Base-by-base conservation (phyloP, 176 grass and related monocot species). In the Alloteropsis semialata region DNA sequence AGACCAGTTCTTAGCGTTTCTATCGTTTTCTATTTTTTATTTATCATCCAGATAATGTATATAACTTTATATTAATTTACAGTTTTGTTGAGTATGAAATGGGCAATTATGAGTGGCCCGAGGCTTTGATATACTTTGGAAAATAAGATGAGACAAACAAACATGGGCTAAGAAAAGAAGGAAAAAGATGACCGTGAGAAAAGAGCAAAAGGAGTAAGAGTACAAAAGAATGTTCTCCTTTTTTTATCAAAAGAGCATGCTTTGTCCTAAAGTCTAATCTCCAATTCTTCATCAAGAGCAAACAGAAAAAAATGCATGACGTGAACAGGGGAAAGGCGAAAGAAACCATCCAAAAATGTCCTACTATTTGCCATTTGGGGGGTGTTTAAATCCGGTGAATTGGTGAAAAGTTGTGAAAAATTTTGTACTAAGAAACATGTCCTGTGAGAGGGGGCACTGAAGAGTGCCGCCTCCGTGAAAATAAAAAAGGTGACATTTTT, bases 201-300 rank as follows among this genome's bases (percentile, higher is more conserved):
- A 73, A 74, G 32, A 15, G 11, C 29, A 49, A 38, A 82, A 25
- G 9, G 45, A 43, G 6, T 29, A 61, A 16, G 46, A 37, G 10
- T 15, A 50, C 69, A 83, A 74, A 74, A 63, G 29, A 74, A 73
- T 28, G 55, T 38, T 50, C 19, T 36, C 21, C 71, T 82, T 34
- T 49, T 69, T 61, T 6, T 49, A 43, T 13, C 61, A 72, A 61
- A 73, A 58, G 56, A 46, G 19, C 14, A 63, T 49, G 22, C 29
- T 74, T 63, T 83, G 42, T 39, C 16, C 65, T 38, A 59, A 85
- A 78, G 15, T 50, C 27, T 77, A 66, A 48, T 82, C 41, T 82
- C 28, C 19, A 72, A 66, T 37, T 82, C 41, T 82, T 19, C 19
- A 72, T 34, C 50, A 58, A n/a, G 55, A 46, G 16, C 69, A 49